phyloP scores from a whole-genome alignment of 202 grass and related monocot genomes.

The Panicum hallii region DNA sequence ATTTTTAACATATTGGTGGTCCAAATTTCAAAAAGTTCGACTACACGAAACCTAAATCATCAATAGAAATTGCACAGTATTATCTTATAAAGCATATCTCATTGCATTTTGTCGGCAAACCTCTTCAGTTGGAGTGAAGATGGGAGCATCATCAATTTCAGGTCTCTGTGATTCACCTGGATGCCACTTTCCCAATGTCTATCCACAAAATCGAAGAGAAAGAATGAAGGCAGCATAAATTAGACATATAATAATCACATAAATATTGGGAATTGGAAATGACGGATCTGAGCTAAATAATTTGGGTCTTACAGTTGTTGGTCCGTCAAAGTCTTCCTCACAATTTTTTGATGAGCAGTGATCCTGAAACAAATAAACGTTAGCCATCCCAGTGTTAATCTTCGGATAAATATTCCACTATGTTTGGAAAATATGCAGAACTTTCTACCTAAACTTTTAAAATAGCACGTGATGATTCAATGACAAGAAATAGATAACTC shows the following conservation, averaged over 20 bases:
- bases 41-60: background rate
- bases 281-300: constrained; percentile 23
- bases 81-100: constrained; percentile 8
- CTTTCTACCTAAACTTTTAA: constrained; percentile 4
- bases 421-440: constrained; percentile 11
- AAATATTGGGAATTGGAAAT: constrained; percentile 9
- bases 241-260: constrained; percentile 21
- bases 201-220: constrained; percentile 22
- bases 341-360: constrained; percentile 41
- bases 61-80: background rate
- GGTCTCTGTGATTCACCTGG: constrained; percentile 68
- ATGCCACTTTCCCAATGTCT: constrained; percentile 57
- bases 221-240: background rate
- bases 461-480: background rate
- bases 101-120: constrained; percentile 48
- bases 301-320: constrained; percentile 46
- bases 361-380: constrained; percentile 42
- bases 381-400: constrained; percentile 11
- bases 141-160: constrained; percentile 79
- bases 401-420: constrained; percentile 9
- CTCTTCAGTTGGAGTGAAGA: constrained; percentile 93
- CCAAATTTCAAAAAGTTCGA: background rate
- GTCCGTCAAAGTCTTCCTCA: background rate
- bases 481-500: constrained; percentile 25
- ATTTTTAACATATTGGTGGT: background rate